Percentiles rank a stretch among this genome's conserved stretches.
Evolutionary conservation across 164 flowering plant species (phyloP).

Genomic region (Litsea cubeba): DNA sequence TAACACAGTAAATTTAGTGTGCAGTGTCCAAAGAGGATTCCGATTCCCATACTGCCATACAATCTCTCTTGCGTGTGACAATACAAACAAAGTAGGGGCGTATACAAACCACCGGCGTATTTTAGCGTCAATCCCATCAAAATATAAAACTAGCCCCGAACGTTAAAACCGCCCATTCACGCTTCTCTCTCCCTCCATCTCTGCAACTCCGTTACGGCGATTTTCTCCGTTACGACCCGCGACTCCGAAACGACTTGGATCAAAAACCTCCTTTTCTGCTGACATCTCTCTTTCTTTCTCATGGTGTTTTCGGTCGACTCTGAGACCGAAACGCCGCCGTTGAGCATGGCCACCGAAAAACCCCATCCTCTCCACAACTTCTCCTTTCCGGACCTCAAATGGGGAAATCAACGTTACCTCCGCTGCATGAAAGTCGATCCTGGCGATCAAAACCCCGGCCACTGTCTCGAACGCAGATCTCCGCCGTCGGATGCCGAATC

Average conservation of each 20-base stretch:
- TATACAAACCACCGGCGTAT: background rate
- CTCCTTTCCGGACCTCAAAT: conserved; percentile 47
- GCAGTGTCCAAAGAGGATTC: too few relatives aligned
- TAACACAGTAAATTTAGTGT: too few relatives aligned
- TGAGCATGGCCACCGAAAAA: conserved; percentile 33
- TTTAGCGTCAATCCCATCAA: background rate
- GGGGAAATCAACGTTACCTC: conserved; percentile 61
- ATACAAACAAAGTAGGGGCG: background rate
- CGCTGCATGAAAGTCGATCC: conserved; percentile 44
- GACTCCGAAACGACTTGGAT: background rate
- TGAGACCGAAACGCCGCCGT: background rate
- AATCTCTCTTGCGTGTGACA: background rate
- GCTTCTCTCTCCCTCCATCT: background rate
- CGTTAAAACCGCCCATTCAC: background rate
- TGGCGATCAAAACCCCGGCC: conserved; percentile 7
- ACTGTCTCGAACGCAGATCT: conserved; percentile 22
- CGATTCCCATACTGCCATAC: background rate
- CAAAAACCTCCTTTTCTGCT: background rate
- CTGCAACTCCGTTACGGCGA: background rate
- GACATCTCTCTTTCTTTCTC: background rate
- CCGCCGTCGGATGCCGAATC: conserved; percentile 16
- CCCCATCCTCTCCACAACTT: conserved; percentile 68
- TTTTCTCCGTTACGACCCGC: background rate
- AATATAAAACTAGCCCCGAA: background rate
- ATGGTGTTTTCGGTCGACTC: conserved; percentile 3